Evolutionary conservation across 202 grass and related monocot species (phyloP).

Genomic region (Setaria italica): DNA sequence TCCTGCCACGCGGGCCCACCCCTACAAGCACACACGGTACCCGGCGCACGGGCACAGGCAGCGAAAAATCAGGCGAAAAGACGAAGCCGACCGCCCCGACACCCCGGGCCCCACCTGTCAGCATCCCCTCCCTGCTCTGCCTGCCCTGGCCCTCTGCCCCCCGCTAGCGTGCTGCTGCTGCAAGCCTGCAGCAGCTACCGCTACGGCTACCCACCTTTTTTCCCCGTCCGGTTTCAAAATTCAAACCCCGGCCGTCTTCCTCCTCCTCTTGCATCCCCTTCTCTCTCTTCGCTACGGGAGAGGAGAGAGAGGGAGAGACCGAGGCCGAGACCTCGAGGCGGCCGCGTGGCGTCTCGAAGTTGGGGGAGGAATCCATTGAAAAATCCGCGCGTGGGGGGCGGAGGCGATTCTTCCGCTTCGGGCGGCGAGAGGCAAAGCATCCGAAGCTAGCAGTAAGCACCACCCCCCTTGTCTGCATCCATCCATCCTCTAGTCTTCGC

Average conservation of each 20-base stretch:
- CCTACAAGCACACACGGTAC: background rate
- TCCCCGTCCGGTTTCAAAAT: constrained; percentile 46
- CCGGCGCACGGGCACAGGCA: background rate
- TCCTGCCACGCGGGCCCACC: background rate
- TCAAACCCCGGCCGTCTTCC: background rate
- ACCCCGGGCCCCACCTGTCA: background rate
- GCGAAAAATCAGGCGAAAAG: background rate
- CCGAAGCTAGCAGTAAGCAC: constrained; percentile 34
- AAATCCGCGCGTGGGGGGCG: constrained; percentile 39
- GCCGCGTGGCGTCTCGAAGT: constrained; percentile 50
- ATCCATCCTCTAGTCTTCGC: background rate
- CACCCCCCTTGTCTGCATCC: background rate
- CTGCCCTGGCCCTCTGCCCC: background rate
- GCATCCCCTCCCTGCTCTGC: background rate
- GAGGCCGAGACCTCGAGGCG: constrained; percentile 42
- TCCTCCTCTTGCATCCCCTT: background rate
- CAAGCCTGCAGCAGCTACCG: background rate
- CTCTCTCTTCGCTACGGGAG: background rate
- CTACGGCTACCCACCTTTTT: constrained; percentile 45
- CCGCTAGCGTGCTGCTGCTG: background rate
- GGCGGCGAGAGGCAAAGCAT: constrained; percentile 20
- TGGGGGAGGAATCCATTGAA: constrained; percentile 35
- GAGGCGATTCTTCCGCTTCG: background rate
- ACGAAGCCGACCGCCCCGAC: background rate
- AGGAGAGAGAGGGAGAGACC: background rate